Evolutionary conservation across 192 early-diverging fungal species (phyloP).

Genomic region (Thamnidium elegans): DNA sequence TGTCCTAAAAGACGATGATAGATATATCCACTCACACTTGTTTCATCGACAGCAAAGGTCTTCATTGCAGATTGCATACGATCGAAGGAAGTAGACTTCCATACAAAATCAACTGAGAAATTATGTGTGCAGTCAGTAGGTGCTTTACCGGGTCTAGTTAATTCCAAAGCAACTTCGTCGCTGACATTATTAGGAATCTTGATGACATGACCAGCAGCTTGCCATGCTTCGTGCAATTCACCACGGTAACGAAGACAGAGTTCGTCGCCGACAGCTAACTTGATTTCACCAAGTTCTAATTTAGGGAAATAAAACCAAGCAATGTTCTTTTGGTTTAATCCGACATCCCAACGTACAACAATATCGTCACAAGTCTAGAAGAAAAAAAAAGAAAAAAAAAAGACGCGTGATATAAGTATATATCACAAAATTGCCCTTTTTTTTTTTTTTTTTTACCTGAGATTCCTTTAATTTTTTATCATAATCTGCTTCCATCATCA

Average conservation of each 20-base stretch:
- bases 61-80: conserved; percentile 96
- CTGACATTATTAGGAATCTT: conserved; percentile 92
- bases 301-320: conserved; percentile 95
- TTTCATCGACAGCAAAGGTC: conserved; percentile 94
- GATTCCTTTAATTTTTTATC: conserved; percentile 52
- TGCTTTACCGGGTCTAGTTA: conserved; percentile 62
- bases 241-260: conserved; percentile 85
- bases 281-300: conserved; percentile 86
- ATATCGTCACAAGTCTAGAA: conserved; percentile 90
- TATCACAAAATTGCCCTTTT: background rate
- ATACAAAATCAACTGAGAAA: conserved; percentile 96
- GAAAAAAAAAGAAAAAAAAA: background rate
- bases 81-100: conserved; percentile 97
- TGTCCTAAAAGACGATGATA: conserved; percentile 95
- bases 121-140: conserved; percentile 83
- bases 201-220: conserved; percentile 87
- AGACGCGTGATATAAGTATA: background rate
- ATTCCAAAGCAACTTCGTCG: conserved; percentile 95
- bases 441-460: conserved; percentile 32
- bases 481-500: conserved; percentile 79
- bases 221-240: conserved; percentile 82
- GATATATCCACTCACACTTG: conserved; percentile 90
- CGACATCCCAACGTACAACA: conserved; percentile 95
- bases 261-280: conserved; percentile 93
- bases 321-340: conserved; percentile 86